A percentile compares a stretch with the other conserved stretches of the same genome.
phyloP scores from a whole-genome alignment of 306 rosid species.

The Quercus alba region DNA sequence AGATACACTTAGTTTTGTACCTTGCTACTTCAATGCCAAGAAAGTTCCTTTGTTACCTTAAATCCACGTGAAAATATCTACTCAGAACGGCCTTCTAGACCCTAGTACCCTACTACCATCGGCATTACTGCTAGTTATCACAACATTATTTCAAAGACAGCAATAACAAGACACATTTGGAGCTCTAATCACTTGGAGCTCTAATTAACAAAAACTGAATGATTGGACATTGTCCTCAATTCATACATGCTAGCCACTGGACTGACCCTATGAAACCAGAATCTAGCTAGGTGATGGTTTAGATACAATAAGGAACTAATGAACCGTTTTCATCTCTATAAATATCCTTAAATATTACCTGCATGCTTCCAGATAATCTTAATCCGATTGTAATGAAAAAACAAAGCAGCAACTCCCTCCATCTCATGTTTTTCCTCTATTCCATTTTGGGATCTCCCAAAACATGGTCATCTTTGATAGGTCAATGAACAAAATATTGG shows the following conservation, averaged over 20 bases:
- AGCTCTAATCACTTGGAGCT: neutral
- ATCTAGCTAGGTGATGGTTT: neutral
- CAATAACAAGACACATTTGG: neutral
- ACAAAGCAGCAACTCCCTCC: too few species aligned
- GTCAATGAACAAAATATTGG: too few species aligned
- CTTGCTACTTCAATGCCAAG: neutral
- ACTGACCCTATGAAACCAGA: neutral
- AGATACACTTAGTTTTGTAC: neutral
- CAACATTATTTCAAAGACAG: neutral
- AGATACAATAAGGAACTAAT: neutral
- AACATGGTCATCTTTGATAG: too few species aligned
- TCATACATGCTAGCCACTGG: neutral
- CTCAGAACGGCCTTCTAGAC: neutral
- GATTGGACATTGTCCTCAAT: neutral
- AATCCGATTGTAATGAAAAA: neutral
- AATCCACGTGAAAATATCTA: neutral
- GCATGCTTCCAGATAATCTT: neutral
- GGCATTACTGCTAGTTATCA: neutral
- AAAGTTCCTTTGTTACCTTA: neutral
- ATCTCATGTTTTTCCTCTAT: too few species aligned
- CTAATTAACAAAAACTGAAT: neutral
- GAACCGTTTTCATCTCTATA: neutral
- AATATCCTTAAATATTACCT: conserved; percentile 2
- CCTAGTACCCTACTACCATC: neutral
- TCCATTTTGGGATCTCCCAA: too few species aligned